phyloP scores from a whole-genome alignment of 2,329 filamentous ascomycete genomes.

The Aspergillus fumigatiaffinis region DNA sequence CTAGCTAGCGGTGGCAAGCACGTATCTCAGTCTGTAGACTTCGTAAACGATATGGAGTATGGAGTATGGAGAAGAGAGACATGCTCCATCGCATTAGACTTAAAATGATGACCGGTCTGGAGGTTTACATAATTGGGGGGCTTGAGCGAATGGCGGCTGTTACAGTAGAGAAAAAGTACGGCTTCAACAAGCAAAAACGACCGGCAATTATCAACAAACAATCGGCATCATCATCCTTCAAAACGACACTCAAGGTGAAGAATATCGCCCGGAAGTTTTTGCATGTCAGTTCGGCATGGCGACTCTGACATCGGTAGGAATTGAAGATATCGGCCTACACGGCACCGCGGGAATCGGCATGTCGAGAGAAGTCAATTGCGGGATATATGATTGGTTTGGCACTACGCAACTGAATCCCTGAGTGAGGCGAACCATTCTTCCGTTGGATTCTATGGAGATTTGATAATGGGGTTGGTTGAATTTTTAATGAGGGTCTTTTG shows the following conservation, averaged over 20 bases:
- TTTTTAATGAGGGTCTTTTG: background rate
- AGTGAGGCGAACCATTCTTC: background rate
- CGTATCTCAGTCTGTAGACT: background rate
- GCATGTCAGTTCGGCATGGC: background rate
- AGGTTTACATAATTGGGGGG: background rate
- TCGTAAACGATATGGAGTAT: background rate
- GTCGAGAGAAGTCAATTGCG: background rate
- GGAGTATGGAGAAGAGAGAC: conserved; percentile 1
- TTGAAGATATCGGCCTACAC: conserved; percentile 14
- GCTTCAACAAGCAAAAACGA: background rate
- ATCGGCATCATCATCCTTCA: background rate
- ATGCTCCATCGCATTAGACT: background rate
- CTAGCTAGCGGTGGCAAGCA: background rate
- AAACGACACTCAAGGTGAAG: background rate
- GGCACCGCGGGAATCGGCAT: conserved; percentile 24
- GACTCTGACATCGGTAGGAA: conserved; percentile 1
- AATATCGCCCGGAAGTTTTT: background rate
- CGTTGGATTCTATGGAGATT: background rate
- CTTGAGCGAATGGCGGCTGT: background rate
- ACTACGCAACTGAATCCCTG: background rate
- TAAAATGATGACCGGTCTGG: background rate
- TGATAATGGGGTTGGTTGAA: background rate
- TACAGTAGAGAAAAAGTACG: background rate
- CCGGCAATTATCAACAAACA: background rate
- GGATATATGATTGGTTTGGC: background rate